A percentile compares a stretch with the other conserved stretches of the same genome.
Conservation (phyloP, 768 basidiomycete genomes). For the Ramaria rubella region DNA sequence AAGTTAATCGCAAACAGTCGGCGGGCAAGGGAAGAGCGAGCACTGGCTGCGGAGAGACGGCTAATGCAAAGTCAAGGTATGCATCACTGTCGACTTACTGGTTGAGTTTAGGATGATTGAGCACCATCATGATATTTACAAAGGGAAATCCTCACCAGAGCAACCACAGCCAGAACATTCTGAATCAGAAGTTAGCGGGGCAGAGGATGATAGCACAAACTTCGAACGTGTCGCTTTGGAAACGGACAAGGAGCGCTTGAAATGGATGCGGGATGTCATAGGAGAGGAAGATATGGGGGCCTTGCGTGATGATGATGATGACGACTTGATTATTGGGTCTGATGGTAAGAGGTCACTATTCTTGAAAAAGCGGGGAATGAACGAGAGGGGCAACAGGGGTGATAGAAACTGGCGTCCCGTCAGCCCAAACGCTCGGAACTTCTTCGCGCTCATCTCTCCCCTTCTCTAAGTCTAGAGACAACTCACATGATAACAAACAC, state of each 20-base stretch:
- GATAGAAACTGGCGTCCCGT: not conserved
- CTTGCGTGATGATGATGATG: not conserved
- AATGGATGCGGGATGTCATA: not conserved
- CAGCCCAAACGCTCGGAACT: no score
- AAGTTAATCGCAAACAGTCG: conserved; percentile 41
- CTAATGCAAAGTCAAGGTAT: conserved; percentile 38
- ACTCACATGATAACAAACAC: no score
- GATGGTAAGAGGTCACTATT: not conserved
- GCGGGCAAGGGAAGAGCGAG: conserved; percentile 72
- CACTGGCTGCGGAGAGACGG: conserved; percentile 64
- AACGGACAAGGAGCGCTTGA: conserved; percentile 4
- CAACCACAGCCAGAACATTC: not conserved
- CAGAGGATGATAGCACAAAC: not conserved
- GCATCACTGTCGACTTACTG: not conserved
- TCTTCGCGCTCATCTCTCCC: no score
- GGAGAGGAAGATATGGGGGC: not conserved
- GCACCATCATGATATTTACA: not conserved
- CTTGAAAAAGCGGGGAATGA: not conserved
- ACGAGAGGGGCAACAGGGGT: not conserved
- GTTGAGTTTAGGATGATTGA: no score
- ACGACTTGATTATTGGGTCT: not conserved
- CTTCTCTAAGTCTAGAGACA: no score
- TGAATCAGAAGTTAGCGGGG: not conserved
- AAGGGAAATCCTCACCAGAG: not conserved
- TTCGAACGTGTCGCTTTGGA: not conserved